Base-by-base conservation (phyloP, 805 yeast genomes). In the Cyberlindnera subsufficiens region DNA sequence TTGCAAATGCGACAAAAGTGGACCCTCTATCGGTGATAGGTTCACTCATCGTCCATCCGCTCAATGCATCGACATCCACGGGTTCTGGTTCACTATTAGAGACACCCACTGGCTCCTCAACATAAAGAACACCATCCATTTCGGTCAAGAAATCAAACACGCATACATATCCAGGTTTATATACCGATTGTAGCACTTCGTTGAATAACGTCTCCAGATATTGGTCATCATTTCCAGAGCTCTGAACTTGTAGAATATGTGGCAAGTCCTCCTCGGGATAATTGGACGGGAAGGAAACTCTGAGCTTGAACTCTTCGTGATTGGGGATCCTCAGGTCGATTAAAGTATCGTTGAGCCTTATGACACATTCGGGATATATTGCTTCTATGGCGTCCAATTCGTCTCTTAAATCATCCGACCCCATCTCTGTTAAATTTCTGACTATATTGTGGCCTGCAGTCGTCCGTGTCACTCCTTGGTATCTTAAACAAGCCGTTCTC, bases 371-470 rank as follows among this genome's bases (percentile, higher is more conserved):
- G 1, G 96, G 96, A 56, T 78, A 91, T 11, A 93, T 91, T 4
- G 96, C 93, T 43, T 86, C 84, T 10, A 91, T 79, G 11, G 96
- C 91, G 32, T 76, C 80, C 16, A 87, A 63, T 56, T 91, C 99
- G 42, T 87, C 93, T 17, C 57, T 57, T 6, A 84, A 64, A 30
- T 80, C 84, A 46, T 75, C 75, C 1, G 66, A 59, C 4, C 27
- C 35, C 17, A 32, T 13, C 27, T 22, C 27, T 9, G 27, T 22
- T 20, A 20, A 20, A 4, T 20, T 8, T 20, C 2, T 20, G 11
- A 4, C 10, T 22, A 9, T 22, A 22, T 22, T 22, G 10, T 22
- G 27, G 8, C 27, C 11, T 22, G 27, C 8, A 11, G 11, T 9
- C 5, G 27, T 9, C 11, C 27, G 27, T 22, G 11, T 8, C 10